phyloP scores from a whole-genome alignment of 805 yeast genomes.

The Candida palmyrensis region DNA sequence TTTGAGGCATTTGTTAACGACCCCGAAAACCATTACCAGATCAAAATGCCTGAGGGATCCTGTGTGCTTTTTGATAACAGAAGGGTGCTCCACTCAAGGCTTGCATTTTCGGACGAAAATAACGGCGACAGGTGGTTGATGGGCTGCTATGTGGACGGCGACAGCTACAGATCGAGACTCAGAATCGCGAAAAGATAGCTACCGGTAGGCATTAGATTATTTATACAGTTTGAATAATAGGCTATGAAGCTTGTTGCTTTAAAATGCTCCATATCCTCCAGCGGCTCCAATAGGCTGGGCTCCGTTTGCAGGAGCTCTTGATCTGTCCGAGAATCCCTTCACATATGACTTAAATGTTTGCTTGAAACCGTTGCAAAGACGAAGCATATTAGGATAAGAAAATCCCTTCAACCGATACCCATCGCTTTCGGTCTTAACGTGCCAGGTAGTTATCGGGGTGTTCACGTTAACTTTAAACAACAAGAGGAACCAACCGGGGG shows the following conservation, averaged over 20 bases:
- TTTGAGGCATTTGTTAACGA: slow-evolving; percentile 56
- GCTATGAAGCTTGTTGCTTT: too few relatives aligned
- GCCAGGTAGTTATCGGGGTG: slow-evolving; percentile 76
- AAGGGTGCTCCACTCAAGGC: slow-evolving; percentile 63
- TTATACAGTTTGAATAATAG: too few relatives aligned
- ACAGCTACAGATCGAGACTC: slow-evolving; percentile 59
- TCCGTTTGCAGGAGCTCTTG: slow-evolving; percentile 12
- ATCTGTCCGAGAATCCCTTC: slow-evolving; percentile 9
- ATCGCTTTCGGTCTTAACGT: slow-evolving; percentile 82
- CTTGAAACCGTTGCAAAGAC: slow-evolving; percentile 93
- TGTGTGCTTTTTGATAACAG: slow-evolving; percentile 71
- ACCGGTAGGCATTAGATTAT: too few relatives aligned
- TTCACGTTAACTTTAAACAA: slow-evolving; percentile 77
- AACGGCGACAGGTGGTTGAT: slow-evolving; percentile 63
- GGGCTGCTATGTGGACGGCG: slow-evolving; percentile 73
- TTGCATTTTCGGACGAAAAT: slow-evolving; percentile 34
- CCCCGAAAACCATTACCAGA: slow-evolving; percentile 48
- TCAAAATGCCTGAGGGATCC: slow-evolving; percentile 52
- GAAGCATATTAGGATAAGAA: slow-evolving; percentile 82
- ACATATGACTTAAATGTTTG: slow-evolving; percentile 42
- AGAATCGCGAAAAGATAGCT: slow-evolving; percentile 20
- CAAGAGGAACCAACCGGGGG: slow-evolving; percentile 90
- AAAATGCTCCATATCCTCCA: slow-evolving; percentile 21
- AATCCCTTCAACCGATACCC: slow-evolving; percentile 79
- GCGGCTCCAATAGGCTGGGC: slow-evolving; percentile 12